These are phyloP conservation scores for Trametes cubensis DNA, from an alignment of 768 basidiomycete genomes.

Conservation along the genomic window DNA sequence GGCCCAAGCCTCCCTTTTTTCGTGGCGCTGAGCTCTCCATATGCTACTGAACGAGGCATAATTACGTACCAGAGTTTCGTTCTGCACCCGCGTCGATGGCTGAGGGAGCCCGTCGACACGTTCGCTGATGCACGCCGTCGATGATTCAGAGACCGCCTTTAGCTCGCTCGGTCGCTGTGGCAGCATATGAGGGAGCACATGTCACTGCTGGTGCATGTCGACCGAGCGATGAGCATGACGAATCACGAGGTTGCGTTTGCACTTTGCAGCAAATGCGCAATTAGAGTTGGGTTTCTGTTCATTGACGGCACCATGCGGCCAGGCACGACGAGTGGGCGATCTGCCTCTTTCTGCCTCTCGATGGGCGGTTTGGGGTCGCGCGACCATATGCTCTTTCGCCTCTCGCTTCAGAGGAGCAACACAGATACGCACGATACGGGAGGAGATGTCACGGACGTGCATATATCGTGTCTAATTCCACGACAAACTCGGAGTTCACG, in stretches of 20 bases:
- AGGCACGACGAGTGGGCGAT: not conserved
- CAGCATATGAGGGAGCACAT: not conserved
- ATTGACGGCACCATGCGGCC: not conserved
- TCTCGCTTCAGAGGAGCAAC: not conserved
- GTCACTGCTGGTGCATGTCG: not conserved
- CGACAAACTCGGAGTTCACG: too few species aligned
- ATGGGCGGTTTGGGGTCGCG: not conserved
- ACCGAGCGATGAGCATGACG: not conserved
- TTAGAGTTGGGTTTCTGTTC: not conserved
- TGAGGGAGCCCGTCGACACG: too few species aligned
- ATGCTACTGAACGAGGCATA: too few species aligned
- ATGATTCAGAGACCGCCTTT: too few species aligned
- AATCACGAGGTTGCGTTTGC: not conserved
- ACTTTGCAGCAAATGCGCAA: not conserved
- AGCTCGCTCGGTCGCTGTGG: conserved; percentile 3
- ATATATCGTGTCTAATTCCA: not conserved
- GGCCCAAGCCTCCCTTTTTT: too few species aligned
- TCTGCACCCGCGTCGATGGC: too few species aligned
- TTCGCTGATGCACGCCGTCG: too few species aligned
- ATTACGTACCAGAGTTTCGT: too few species aligned
- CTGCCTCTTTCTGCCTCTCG: too few species aligned
- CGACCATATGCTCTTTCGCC: not conserved
- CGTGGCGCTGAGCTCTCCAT: too few species aligned
- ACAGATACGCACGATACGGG: not conserved
- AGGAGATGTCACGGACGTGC: not conserved